Evolutionary conservation across 495 filamentous ascomycete genomes (phyloP).

Genomic region (Annulohypoxylon moriforme): DNA sequence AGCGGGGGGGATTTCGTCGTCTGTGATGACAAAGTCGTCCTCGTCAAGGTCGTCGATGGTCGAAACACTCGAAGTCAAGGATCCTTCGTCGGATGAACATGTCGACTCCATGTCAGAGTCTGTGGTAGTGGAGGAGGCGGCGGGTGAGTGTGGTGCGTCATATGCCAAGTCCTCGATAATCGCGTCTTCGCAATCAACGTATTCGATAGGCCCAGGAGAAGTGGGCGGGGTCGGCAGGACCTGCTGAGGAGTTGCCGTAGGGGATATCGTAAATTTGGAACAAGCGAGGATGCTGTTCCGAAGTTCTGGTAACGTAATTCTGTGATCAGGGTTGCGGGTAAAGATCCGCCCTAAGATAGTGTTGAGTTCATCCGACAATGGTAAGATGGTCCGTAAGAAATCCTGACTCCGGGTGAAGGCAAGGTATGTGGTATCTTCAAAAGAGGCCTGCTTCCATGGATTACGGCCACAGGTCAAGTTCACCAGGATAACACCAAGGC

Average conservation of each 20-base stretch:
- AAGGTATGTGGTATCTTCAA: conserved; percentile 94
- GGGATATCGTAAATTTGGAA: conserved; percentile 73
- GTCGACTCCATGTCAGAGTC: conserved; percentile 58
- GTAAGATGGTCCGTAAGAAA: conserved; percentile 93
- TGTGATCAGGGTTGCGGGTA: conserved; percentile 83
- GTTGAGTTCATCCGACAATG: conserved; percentile 90
- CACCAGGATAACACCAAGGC: conserved; percentile 94
- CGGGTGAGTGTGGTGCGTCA: conserved; percentile 55
- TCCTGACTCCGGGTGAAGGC: conserved; percentile 86
- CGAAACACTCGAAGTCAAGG: conserved; percentile 57
- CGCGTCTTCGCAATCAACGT: conserved; percentile 59
- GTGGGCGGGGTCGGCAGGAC: conserved; percentile 50
- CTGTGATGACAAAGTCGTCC: conserved; percentile 53
- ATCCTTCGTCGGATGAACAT: conserved; percentile 62
- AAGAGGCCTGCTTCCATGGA: conserved; percentile 95
- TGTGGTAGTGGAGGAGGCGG: conserved; percentile 45
- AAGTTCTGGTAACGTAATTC: conserved; percentile 87
- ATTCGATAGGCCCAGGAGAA: conserved; percentile 55
- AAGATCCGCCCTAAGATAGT: conserved; percentile 89
- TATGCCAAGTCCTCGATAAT: conserved; percentile 52
- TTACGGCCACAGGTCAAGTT: conserved; percentile 98
- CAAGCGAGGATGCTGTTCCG: conserved; percentile 80
- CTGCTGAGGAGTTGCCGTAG: conserved; percentile 37
- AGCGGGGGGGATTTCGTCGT: conserved; percentile 54
- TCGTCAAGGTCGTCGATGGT: conserved; percentile 60